These are phyloP conservation scores for Brassica balearica DNA, from an alignment of 441 rosid species.

Conservation along the genomic window DNA sequence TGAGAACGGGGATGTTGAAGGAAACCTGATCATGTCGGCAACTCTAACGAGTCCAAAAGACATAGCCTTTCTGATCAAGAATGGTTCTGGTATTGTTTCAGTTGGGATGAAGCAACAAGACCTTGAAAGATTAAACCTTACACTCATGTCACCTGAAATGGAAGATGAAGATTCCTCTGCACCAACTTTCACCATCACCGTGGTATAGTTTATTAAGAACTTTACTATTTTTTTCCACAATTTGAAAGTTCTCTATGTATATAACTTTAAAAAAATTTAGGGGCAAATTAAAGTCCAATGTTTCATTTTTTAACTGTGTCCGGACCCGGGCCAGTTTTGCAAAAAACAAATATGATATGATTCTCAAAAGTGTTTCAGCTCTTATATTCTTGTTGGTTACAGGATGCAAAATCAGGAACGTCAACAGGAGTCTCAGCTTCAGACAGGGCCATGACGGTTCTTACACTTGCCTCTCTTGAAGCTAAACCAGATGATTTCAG, in stretches of 20 bases:
- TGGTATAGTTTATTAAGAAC: slow-evolving; percentile 44
- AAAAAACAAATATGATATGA: neutral
- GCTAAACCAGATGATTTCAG: slow-evolving; percentile 75
- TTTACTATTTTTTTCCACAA: too few species aligned
- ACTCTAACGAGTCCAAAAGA: slow-evolving; percentile 56
- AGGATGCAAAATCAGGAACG: slow-evolving; percentile 78
- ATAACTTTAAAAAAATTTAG: too few species aligned
- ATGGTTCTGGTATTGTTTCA: slow-evolving; percentile 84
- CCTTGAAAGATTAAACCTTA: slow-evolving; percentile 76
- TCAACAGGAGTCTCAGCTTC: slow-evolving; percentile 77
- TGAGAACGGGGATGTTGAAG: slow-evolving; percentile 77
- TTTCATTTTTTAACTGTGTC: too few species aligned
- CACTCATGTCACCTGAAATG: slow-evolving; percentile 58
- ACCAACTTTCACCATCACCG: slow-evolving; percentile 85
- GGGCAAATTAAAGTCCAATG: too few species aligned
- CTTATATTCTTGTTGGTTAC: slow-evolving; percentile 1
- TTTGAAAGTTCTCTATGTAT: too few species aligned
- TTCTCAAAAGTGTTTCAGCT: neutral
- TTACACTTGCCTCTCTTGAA: slow-evolving; percentile 62
- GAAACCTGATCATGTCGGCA: slow-evolving; percentile 82
- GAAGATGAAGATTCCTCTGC: slow-evolving; percentile 83
- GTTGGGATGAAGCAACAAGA: slow-evolving; percentile 82
- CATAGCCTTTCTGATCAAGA: slow-evolving; percentile 67
- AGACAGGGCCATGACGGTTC: slow-evolving; percentile 74
- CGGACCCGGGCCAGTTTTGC: too few species aligned